phyloP scores from a whole-genome alignment of 1,284 basidiomycete genomes.

The Fomitopsis palustris region DNA sequence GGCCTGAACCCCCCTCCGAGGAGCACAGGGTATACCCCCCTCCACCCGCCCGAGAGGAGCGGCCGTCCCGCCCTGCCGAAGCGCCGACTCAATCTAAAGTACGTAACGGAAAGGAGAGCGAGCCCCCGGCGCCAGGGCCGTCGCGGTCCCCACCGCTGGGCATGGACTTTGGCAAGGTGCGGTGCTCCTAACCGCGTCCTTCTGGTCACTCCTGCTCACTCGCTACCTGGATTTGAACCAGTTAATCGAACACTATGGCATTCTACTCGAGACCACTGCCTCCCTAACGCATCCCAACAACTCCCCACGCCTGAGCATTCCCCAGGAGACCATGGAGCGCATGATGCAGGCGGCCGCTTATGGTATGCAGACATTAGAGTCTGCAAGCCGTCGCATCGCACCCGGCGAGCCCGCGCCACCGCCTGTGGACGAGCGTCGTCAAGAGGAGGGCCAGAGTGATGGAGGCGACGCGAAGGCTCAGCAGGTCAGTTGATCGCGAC shows the following conservation, averaged over 20 bases:
- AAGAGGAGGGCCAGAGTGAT: constrained; percentile 17
- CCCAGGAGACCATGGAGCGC: constrained; percentile 40
- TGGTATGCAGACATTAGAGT: constrained; percentile 50
- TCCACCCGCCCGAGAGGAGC: constrained; percentile 25
- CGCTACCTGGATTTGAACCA: constrained; percentile 12
- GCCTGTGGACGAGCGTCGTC: constrained; percentile 10
- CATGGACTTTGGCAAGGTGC: constrained; percentile 52
- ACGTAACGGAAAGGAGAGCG: constrained; percentile 23
- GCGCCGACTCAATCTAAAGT: constrained; percentile 15
- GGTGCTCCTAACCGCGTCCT: constrained; percentile 20
- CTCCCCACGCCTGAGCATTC: constrained; percentile 24
- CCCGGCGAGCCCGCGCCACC: constrained; percentile 14
- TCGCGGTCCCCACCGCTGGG: constrained; percentile 17
- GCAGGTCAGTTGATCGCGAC: constrained; percentile 17
- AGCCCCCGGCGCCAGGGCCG: constrained; percentile 18
- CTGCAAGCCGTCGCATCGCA: constrained; percentile 27
- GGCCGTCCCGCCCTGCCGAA: constrained; percentile 17
- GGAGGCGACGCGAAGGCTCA: constrained; percentile 12
- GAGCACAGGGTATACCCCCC: constrained; percentile 22
- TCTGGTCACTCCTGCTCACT: not conserved
- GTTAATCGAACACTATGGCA: constrained; percentile 45
- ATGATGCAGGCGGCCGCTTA: constrained; percentile 48
- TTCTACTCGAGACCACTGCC: constrained; percentile 39
- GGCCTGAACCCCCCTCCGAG: constrained; percentile 25
- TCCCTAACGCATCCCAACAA: constrained; percentile 27